Evolutionary conservation across 495 filamentous ascomycete genomes (phyloP), one percentile per base, ranked within the genome.

Genomic region (Neurospora sp.): DNA sequence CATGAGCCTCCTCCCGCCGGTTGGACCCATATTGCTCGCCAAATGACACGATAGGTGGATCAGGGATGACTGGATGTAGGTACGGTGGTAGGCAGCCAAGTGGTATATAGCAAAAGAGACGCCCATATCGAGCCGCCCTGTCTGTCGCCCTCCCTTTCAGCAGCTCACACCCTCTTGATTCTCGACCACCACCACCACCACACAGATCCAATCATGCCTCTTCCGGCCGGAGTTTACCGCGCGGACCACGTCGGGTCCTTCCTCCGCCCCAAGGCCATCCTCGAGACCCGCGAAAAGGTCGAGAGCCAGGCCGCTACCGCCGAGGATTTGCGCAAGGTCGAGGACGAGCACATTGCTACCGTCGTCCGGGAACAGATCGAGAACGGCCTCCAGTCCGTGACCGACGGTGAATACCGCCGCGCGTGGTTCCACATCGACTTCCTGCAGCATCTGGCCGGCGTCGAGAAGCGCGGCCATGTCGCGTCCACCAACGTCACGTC

Each of bases 341-440:
- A 94, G 77, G 88, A 93, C 80, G 85, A 88, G 78, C 87, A 91
- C 76, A 88, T 94, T 75, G 85, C 88, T 70, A 82, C 85, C 4
- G 87, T 91, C 35, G 89, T 90, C 39, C 78, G 86, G 72, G 83
- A 83, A 40, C 90, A 92, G 81, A 80, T 88, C 74, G 82, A 88
- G 73, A 85, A 88, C 35, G 91, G 92, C 70, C 89, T 91, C 78
- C 85, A 84, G 70, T 85, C 86, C 54, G 83, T 92, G 69, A 89
- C 90, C 16, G 91, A 93, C 82, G 91, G 92, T 77, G 92, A 94
- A 80, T 93, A 91, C 79, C 86, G 90, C 75, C 83, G 89, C 70
- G 76, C 74, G 40, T 86, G 78, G 78, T 86, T 86, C 77, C 84
- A 86, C 75, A 84, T 86, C 48, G 84, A 86, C 74, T 86, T 86